These are phyloP conservation scores for Rhodotorula taiwanensis DNA, from an alignment of 768 basidiomycete species.

Conservation along the genomic window DNA sequence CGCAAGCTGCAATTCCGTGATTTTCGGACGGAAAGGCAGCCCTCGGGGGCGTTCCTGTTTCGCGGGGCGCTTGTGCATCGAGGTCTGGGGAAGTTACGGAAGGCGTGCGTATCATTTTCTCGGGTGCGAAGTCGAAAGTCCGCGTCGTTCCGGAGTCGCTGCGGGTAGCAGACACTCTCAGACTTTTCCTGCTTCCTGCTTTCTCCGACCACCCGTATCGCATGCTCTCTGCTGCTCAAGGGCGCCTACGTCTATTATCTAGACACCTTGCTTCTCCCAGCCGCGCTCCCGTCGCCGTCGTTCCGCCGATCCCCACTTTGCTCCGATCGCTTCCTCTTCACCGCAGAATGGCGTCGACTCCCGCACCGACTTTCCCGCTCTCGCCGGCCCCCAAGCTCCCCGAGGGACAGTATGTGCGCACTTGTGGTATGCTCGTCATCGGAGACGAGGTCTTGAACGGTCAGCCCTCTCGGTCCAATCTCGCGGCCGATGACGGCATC, in stretches of 20 bases:
- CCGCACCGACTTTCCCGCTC: background rate
- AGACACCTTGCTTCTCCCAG: background rate
- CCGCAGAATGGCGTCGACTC: no score
- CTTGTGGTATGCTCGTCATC: conserved; percentile 46
- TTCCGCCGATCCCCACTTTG: background rate
- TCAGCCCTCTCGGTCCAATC: conserved; percentile 50
- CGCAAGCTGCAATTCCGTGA: no score
- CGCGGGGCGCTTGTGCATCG: no score
- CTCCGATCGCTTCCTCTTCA: background rate
- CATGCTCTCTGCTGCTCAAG: background rate
- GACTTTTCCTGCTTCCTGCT: no score
- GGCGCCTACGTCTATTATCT: background rate
- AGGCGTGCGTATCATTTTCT: no score
- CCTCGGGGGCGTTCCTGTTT: no score
- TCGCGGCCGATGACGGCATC: background rate
- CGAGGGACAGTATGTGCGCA: conserved; percentile 21
- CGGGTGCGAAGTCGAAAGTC: no score
- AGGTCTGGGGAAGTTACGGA: no score
- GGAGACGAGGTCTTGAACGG: conserved; percentile 75
- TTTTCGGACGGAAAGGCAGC: no score
- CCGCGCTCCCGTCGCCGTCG: background rate
- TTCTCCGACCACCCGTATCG: no score
- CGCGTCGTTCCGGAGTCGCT: no score
- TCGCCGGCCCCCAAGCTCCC: background rate
- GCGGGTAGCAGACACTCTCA: no score